Base-by-base conservation (phyloP, 2,329 filamentous ascomycete species). In the Ascochyta koolunga region DNA sequence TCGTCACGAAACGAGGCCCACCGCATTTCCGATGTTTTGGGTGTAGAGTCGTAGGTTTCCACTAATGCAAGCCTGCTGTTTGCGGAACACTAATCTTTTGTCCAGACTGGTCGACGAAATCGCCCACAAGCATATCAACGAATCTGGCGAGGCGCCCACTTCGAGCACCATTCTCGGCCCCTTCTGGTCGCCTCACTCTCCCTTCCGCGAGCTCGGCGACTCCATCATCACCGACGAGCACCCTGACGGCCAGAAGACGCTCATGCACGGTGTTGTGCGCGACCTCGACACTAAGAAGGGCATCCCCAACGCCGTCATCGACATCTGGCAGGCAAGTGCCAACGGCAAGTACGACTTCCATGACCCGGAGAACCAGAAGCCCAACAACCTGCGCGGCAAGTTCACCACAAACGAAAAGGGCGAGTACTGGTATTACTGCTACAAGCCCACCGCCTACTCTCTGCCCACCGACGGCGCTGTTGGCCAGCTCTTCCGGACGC, bases 341-440 rank as follows among this genome's bases (percentile, higher is more conserved):
- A 91, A 90, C 77, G 88, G 88, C 73, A 86, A 87, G 71, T 91
- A 91, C 79, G 87, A 90, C 69, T 86, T 89, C 81, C 87, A 89
- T 75, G 89, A 91, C 74, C 87, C 87, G 0, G 82, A 86, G 51
- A 86, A 85, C 77, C 88, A 90, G 79, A 77, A 78, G 43, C 84
- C 85, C 70, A 89, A 90, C 82, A 91, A 91, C 80, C 81, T 91
- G 36, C 84, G 89, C 37, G 89, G 89, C 72, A 91, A 90, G 79
- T 91, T 91, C 80, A 83, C 82, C 65, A 84, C 86, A 60, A 83
- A 90, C 73, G 82, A 83, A 65, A 82, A 90, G 58, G 89, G 89
- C 64, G 82, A 86, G 72, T 89, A 87, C 77, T 83, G 80, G 77
- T 87, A 89, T 76, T 90, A 90, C 83, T 90, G 88, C 81, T 84